Evolutionary conservation across 2,329 filamentous ascomycete species (phyloP).

Genomic region (Raffaelea deltoideospora): DNA sequence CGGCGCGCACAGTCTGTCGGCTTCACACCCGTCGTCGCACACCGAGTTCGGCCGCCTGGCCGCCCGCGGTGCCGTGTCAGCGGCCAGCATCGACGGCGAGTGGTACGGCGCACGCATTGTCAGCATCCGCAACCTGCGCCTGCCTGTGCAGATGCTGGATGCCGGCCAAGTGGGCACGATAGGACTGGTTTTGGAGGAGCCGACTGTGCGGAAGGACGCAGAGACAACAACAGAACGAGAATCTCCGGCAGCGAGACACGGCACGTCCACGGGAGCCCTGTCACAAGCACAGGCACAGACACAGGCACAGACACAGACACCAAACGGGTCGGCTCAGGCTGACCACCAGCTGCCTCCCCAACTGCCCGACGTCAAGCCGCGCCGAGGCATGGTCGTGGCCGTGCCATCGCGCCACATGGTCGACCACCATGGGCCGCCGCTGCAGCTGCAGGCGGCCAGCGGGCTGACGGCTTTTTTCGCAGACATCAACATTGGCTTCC

Average conservation of each 20-base stretch:
- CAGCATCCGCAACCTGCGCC: conserved; percentile 74
- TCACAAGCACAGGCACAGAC: too few relatives aligned
- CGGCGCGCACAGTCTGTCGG: conserved; percentile 32
- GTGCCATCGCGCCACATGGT: conserved; percentile 44
- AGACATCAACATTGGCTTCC: conserved; percentile 42
- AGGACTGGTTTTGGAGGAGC: conserved; percentile 50
- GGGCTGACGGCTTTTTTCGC: conserved; percentile 59
- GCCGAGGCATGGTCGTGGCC: conserved; percentile 75
- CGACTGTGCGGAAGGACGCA: neutral
- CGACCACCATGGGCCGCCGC: conserved; percentile 34
- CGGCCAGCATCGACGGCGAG: conserved; percentile 41
- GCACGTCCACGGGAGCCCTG: too few relatives aligned
- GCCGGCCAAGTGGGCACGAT: conserved; percentile 82
- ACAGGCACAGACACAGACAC: neutral
- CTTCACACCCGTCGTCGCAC: conserved; percentile 37
- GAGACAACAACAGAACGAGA: neutral
- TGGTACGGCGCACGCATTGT: conserved; percentile 73
- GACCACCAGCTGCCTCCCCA: neutral
- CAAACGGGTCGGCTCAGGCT: neutral
- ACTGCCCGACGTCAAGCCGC: conserved; percentile 27
- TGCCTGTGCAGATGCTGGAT: conserved; percentile 63
- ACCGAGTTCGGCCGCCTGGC: conserved; percentile 36
- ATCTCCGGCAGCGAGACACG: neutral
- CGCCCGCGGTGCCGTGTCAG: conserved; percentile 36
- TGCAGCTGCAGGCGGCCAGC: conserved; percentile 48